Conservation (phyloP, 768 basidiomycete species). For the Russula griseocarnosa region DNA sequence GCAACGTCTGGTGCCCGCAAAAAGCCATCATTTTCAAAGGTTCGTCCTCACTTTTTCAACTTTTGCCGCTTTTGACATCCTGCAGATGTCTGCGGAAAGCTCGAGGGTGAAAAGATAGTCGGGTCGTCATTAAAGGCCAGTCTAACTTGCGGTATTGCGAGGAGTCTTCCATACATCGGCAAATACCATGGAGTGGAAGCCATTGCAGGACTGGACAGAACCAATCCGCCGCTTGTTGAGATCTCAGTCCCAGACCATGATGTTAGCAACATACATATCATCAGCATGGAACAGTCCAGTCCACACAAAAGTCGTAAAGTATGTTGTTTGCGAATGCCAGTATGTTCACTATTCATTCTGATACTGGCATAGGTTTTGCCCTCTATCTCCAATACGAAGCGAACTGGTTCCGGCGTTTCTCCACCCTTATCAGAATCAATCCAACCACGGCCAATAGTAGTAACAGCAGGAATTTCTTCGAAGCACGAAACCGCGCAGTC, state of each 20-base stretch:
- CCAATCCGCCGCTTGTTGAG: slow-evolving; percentile 1
- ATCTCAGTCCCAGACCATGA: background rate
- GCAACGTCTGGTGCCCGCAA: slow-evolving; percentile 12
- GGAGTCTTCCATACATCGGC: background rate
- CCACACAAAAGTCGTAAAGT: background rate
- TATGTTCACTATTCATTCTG: background rate
- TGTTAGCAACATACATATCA: slow-evolving; percentile 7
- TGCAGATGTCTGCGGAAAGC: slow-evolving; percentile 12
- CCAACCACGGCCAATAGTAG: background rate
- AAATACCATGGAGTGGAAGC: background rate
- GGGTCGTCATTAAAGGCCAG: background rate
- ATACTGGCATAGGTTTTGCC: background rate
- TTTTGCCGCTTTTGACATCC: background rate
- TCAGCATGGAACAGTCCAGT: background rate
- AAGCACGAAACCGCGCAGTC: background rate
- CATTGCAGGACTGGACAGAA: slow-evolving; percentile 13
- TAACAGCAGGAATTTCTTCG: background rate
- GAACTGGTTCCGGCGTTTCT: background rate
- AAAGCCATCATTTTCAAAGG: slow-evolving; percentile 20
- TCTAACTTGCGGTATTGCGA: background rate
- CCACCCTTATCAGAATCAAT: too few species aligned
- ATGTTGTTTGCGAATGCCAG: background rate
- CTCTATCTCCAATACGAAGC: background rate
- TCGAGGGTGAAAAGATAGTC: slow-evolving; percentile 17
- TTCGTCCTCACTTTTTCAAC: background rate